Evolutionary conservation across 768 basidiomycete genomes (phyloP).

Genomic region (Leccinum aurantiacum): DNA sequence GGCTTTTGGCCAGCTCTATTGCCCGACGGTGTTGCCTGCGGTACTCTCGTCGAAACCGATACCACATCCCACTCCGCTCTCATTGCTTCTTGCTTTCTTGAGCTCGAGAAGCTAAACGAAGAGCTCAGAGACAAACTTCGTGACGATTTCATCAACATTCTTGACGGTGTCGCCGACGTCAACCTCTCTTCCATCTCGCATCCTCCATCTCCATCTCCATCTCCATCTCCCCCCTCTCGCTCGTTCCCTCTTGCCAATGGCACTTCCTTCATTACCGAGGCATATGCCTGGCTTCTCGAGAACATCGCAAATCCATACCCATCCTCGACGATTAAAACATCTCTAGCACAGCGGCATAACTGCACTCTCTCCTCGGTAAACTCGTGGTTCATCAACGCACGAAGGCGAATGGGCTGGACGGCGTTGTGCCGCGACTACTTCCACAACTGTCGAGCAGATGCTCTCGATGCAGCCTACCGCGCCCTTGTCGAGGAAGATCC

Average conservation of each 20-base stretch:
- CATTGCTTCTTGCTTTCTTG: too few relatives aligned
- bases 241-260: too few relatives aligned
- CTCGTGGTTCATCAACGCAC: slow-evolving; percentile 46
- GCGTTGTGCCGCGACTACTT: slow-evolving; percentile 31
- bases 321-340: slow-evolving; percentile 22
- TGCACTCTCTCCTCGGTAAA: slow-evolving; percentile 35
- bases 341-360: slow-evolving; percentile 27
- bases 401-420: slow-evolving; percentile 55
- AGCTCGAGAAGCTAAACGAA: too few relatives aligned
- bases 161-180: rapidly evolving
- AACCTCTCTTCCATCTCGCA: not conserved
- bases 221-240: too few relatives aligned
- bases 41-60: too few relatives aligned
- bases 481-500: slow-evolving; percentile 22
- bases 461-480: slow-evolving; percentile 27
- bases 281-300: slow-evolving; percentile 29
- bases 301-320: slow-evolving; percentile 57
- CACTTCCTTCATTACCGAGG: too few relatives aligned
- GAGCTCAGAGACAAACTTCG: not conserved
- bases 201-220: not conserved
- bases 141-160: too few relatives aligned
- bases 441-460: slow-evolving; percentile 17
- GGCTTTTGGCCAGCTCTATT: too few relatives aligned
- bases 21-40: too few relatives aligned
- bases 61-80: too few relatives aligned